phyloP scores from a whole-genome alignment of 352 stramenopile genomes.

The Pythium aquatile region DNA sequence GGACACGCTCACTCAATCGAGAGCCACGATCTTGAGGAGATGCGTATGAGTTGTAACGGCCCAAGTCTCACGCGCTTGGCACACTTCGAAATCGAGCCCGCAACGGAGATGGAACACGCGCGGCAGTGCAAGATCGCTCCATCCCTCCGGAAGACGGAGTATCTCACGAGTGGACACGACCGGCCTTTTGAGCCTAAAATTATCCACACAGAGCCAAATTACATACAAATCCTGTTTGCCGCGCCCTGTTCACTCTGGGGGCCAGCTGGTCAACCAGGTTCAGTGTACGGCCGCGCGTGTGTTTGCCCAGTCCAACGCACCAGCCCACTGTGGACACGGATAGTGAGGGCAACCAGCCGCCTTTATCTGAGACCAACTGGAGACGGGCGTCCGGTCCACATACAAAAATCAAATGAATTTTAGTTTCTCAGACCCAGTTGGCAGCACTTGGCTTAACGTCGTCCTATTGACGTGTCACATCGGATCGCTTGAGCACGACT shows the following conservation, averaged over 20 bases:
- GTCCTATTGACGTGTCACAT: neutral
- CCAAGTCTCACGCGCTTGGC: neutral
- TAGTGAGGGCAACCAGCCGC: neutral
- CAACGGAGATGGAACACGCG: neutral
- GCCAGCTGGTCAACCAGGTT: neutral
- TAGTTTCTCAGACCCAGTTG: slow-evolving; percentile 2
- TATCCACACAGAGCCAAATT: neutral
- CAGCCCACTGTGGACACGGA: neutral
- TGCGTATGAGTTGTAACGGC: neutral
- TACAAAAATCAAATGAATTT: neutral
- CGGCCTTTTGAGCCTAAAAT: neutral
- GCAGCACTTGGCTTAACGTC: neutral
- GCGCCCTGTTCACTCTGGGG: neutral
- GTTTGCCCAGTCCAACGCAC: neutral
- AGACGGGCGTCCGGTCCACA: neutral
- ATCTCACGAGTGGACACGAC: slow-evolving; percentile 17
- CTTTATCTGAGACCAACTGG: neutral
- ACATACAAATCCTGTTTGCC: neutral
- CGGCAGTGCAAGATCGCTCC: neutral
- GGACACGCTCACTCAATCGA: slow-evolving; percentile 7
- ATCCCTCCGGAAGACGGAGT: neutral
- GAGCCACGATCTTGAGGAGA: neutral
- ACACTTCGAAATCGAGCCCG: neutral
- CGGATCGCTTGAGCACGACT: slow-evolving; percentile 5
- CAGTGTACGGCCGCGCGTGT: neutral